Percentiles rank a stretch among this genome's conserved stretches.
Conservation (phyloP, 768 basidiomycete species). For the Tulasnella sp. region DNA sequence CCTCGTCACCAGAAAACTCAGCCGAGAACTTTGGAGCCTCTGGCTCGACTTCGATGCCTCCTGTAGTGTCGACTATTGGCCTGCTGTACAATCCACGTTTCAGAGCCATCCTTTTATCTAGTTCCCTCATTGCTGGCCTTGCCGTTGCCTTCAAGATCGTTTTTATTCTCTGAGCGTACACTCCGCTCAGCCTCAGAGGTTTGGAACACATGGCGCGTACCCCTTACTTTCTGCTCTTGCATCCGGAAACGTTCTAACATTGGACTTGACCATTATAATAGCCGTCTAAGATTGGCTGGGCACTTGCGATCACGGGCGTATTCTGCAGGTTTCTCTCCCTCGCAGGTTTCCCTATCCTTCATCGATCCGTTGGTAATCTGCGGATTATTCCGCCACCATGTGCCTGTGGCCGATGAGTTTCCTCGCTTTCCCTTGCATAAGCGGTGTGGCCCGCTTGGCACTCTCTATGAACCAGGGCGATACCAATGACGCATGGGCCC, state of each 20-base stretch:
- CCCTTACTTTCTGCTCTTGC: background rate
- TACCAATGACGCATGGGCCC: background rate
- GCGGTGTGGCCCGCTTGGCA: background rate
- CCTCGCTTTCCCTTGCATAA: background rate
- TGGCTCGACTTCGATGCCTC: no score
- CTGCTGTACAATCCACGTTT: slow-evolving; percentile 13
- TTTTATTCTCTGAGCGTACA: slow-evolving; percentile 58
- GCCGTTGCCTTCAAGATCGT: slow-evolving; percentile 52
- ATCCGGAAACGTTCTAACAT: no score
- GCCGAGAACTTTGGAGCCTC: no score
- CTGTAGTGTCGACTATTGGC: no score
- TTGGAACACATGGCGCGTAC: slow-evolving; percentile 44
- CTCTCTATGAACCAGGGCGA: background rate
- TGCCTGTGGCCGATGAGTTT: background rate
- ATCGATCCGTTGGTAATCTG: background rate
- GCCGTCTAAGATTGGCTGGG: no score
- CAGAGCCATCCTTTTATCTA: slow-evolving; percentile 13
- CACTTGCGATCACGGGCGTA: no score
- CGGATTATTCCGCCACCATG: background rate
- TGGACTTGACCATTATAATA: no score
- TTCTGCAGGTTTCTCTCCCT: no score
- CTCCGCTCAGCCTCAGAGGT: slow-evolving; percentile 45
- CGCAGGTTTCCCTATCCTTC: no score
- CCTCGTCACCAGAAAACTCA: no score
- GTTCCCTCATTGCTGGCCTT: slow-evolving; percentile 35